phyloP scores from a whole-genome alignment of 768 basidiomycete species.

The Strobilomyces dryophilus region DNA sequence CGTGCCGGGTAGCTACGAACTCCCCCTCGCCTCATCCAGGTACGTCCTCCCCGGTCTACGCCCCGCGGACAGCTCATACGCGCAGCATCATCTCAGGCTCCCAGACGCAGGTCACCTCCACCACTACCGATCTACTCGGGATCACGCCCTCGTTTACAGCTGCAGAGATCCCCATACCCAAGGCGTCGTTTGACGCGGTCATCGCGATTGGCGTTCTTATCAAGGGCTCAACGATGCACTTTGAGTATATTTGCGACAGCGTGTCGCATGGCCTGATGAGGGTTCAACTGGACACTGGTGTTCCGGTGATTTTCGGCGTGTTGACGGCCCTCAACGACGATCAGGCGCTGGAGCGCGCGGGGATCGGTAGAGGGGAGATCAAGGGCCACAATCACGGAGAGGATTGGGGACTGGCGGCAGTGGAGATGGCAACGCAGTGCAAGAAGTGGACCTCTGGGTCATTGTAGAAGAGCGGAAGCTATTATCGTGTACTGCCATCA shows the following conservation, averaged over 20 bases:
- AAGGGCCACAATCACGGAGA: conserved; percentile 97
- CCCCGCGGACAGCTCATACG: conserved; percentile 7
- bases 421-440: conserved; percentile 79
- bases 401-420: conserved; percentile 96
- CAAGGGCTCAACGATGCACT: conserved; percentile 98
- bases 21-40: conserved; percentile 84
- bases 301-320: conserved; percentile 96
- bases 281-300: conserved; percentile 88
- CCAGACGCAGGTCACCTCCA: conserved; percentile 72
- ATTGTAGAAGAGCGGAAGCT: conserved; percentile 34
- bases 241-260: conserved; percentile 96
- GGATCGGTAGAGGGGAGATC: conserved; percentile 61
- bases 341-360: conserved; percentile 94
- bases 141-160: conserved; percentile 34
- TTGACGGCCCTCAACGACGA: conserved; percentile 89
- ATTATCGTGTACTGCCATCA: neutral
- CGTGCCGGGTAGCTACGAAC: conserved; percentile 93
- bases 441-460: conserved; percentile 68
- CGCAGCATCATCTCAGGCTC: conserved; percentile 84
- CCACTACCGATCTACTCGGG: conserved; percentile 72
- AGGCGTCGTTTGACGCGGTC: conserved; percentile 84
- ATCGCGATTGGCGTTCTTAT: conserved; percentile 98
- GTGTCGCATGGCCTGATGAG: conserved; percentile 94
- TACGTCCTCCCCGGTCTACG: conserved; percentile 36
- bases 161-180: conserved; percentile 35